These are phyloP conservation scores for Saccharomyces hybrid DNA, from an alignment of 1,139 yeast species.

Conservation along the genomic window DNA sequence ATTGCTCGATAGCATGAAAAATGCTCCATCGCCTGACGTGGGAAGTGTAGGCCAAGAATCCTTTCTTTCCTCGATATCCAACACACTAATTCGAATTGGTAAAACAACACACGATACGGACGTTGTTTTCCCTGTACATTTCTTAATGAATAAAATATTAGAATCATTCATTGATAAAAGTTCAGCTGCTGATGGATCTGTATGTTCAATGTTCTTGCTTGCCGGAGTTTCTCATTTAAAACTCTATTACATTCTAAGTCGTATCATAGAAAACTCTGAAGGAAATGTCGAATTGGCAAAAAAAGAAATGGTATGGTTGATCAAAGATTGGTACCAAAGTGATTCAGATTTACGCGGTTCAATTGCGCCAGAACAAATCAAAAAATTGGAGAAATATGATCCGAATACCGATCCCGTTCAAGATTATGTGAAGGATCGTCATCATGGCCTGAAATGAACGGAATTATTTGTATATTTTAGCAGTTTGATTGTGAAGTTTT, in stretches of 20 bases:
- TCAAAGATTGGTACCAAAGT: slow-evolving; percentile 55
- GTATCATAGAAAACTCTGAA: slow-evolving; percentile 57
- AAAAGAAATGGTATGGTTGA: slow-evolving; percentile 53
- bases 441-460: slow-evolving; percentile 7
- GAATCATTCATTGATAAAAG: slow-evolving; percentile 28
- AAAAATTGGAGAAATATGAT: slow-evolving; percentile 21
- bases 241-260: slow-evolving; percentile 57
- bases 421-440: slow-evolving; percentile 26
- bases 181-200: slow-evolving; percentile 43
- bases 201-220: slow-evolving; percentile 61
- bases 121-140: slow-evolving; percentile 75
- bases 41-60: slow-evolving; percentile 25
- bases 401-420: slow-evolving; percentile 30
- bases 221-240: slow-evolving; percentile 69
- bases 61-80: slow-evolving; percentile 32
- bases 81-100: slow-evolving; percentile 42
- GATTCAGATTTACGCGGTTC: slow-evolving; percentile 56
- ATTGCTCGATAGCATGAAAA: slow-evolving; percentile 39
- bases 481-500: neutral
- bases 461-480: neutral
- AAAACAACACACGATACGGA: slow-evolving; percentile 48
- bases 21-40: slow-evolving; percentile 19
- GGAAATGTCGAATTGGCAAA: slow-evolving; percentile 41
- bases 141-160: slow-evolving; percentile 50
- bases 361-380: slow-evolving; percentile 32